Conservation (phyloP, 352 stramenopile species). For the Pythium rishiriense region DNA sequence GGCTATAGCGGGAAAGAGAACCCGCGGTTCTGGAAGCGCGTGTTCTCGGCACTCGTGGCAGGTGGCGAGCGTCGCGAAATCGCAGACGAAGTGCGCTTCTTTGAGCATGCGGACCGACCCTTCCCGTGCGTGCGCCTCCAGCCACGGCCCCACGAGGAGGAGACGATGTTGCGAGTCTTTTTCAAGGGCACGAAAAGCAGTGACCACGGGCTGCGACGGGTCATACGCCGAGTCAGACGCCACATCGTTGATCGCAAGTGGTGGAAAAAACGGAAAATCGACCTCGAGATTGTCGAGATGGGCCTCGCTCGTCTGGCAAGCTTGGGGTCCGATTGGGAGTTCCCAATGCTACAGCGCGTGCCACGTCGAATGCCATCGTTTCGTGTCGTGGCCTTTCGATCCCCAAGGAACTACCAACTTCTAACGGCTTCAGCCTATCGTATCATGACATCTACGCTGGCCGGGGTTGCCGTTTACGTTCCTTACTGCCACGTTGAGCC, state of each 20-base stretch:
- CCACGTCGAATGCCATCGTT: too few species aligned
- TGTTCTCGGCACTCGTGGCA: slow-evolving; percentile 1
- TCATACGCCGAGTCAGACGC: not conserved
- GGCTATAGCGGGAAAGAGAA: slow-evolving; percentile 10
- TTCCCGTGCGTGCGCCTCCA: slow-evolving; percentile 9
- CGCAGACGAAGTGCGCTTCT: not conserved
- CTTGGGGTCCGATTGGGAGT: too few species aligned
- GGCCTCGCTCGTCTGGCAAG: too few species aligned
- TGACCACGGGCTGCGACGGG: not conserved
- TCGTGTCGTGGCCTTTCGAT: too few species aligned
- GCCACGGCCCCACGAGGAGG: not conserved
- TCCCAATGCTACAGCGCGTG: too few species aligned
- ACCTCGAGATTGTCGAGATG: too few species aligned
- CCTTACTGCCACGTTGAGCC: too few species aligned
- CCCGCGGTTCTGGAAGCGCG: slow-evolving; percentile 16
- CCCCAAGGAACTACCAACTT: too few species aligned
- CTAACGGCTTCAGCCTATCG: too few species aligned
- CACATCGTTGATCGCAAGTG: not conserved
- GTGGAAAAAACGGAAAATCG: too few species aligned
- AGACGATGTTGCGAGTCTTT: not conserved
- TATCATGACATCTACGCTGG: too few species aligned
- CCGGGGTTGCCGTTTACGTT: too few species aligned
- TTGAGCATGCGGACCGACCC: not conserved
- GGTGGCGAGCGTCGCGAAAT: not conserved
- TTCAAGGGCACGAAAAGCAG: not conserved